These are phyloP conservation scores for Aspergillus bombycis DNA, from an alignment of 2,329 filamentous ascomycete species.

Conservation along the genomic window DNA sequence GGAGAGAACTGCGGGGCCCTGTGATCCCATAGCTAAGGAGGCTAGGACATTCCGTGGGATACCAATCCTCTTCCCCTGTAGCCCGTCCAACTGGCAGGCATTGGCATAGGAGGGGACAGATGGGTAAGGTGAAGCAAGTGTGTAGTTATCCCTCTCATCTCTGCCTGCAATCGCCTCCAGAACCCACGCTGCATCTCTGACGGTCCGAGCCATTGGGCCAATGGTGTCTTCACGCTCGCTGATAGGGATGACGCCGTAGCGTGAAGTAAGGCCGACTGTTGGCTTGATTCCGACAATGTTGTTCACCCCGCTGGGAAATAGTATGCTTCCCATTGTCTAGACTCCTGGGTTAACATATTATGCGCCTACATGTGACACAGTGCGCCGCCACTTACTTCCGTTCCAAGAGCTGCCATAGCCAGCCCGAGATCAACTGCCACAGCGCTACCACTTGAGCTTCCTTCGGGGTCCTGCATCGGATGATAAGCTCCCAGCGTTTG, in stretches of 20 bases:
- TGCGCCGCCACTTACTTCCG: slow-evolving; percentile 48
- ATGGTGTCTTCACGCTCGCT: slow-evolving; percentile 60
- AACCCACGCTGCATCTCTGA: slow-evolving; percentile 61
- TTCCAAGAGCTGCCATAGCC: slow-evolving; percentile 61
- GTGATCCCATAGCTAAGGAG: slow-evolving; percentile 26
- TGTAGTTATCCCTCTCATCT: slow-evolving; percentile 61
- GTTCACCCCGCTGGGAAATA: slow-evolving; percentile 58
- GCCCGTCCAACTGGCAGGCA: slow-evolving; percentile 57
- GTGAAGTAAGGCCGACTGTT: slow-evolving; percentile 66
- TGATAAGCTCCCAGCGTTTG: slow-evolving; percentile 66
- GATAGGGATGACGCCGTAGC: slow-evolving; percentile 65
- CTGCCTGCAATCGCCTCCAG: slow-evolving; percentile 62
- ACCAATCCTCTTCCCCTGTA: slow-evolving; percentile 64
- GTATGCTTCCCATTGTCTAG: slow-evolving; percentile 64
- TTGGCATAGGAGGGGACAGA: slow-evolving; percentile 62
- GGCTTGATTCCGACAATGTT: slow-evolving; percentile 71
- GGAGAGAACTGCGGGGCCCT: slow-evolving; percentile 48
- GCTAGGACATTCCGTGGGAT: slow-evolving; percentile 64
- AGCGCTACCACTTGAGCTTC: slow-evolving; percentile 65
- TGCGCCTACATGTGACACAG: background rate
- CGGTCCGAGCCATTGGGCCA: slow-evolving; percentile 61
- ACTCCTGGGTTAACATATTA: slow-evolving; percentile 17
- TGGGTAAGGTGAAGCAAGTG: slow-evolving; percentile 58
- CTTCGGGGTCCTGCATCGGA: slow-evolving; percentile 63
- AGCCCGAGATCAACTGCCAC: slow-evolving; percentile 64